These are phyloP conservation scores for Trifolium dubium DNA, from an alignment of 306 rosid genomes.

Conservation along the genomic window DNA sequence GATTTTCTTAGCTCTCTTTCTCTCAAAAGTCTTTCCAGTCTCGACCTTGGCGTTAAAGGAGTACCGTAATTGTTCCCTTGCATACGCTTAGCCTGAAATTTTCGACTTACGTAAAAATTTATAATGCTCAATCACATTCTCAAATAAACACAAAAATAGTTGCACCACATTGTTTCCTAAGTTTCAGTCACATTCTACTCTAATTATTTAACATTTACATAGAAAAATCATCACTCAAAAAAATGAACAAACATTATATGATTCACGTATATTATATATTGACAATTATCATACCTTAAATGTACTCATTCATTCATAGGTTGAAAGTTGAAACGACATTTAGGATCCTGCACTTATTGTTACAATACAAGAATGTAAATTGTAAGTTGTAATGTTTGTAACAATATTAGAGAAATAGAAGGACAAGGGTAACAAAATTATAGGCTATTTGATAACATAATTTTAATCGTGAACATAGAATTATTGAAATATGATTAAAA, in stretches of 20 bases:
- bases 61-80: conserved; percentile 68
- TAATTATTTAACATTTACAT: neutral
- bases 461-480: conserved; percentile 33
- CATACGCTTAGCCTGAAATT: conserved; percentile 58
- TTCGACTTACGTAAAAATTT: neutral
- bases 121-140: conserved; percentile 20
- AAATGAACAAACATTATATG: conserved; percentile 26
- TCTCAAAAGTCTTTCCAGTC: conserved; percentile 92
- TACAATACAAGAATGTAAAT: neutral
- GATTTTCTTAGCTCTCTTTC: conserved; percentile 89
- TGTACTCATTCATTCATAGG: conserved; percentile 5
- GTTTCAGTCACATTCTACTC: conserved; percentile 32
- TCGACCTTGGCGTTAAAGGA: conserved; percentile 75
- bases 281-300: conserved; percentile 9
- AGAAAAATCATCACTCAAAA: conserved; percentile 10
- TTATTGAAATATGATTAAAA: neutral
- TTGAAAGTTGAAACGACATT: conserved; percentile 29
- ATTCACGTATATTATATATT: neutral
- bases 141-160: conserved; percentile 27
- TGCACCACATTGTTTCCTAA: conserved; percentile 2
- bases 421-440: neutral
- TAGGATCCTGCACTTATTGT: conserved; percentile 11
- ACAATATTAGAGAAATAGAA: conserved; percentile 13
- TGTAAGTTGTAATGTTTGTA: neutral
- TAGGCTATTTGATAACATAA: conserved; percentile 3